Evolutionary conservation across 139 green algal species (phyloP).

Genomic region (Coelastrella sp.): DNA sequence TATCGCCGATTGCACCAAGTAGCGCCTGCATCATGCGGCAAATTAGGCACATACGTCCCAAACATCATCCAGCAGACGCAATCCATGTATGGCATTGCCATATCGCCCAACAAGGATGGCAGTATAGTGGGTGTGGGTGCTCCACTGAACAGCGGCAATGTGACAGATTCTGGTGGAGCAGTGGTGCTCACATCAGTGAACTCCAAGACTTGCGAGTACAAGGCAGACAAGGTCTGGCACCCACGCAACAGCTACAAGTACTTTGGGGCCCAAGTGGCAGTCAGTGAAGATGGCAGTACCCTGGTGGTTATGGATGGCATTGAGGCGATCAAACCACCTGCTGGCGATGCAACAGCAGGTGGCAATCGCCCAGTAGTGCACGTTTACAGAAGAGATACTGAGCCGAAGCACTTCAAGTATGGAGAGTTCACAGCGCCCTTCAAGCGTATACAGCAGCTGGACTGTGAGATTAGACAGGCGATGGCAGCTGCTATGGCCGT

Average conservation of each 20-base stretch:
- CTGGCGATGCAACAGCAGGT: slow-evolving; percentile 2
- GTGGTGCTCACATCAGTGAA: slow-evolving; percentile 13
- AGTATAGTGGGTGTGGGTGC: slow-evolving; percentile 21
- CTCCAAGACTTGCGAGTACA: slow-evolving; percentile 38
- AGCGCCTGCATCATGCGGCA: slow-evolving; percentile 17
- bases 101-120: slow-evolving; percentile 28
- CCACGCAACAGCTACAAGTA: slow-evolving; percentile 14
- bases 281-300: slow-evolving; percentile 31
- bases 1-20: neutral
- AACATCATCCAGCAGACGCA: neutral
- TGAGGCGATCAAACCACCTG: neutral
- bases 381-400: neutral
- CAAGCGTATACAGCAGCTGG: slow-evolving; percentile 8
- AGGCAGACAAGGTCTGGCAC: neutral
- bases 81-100: slow-evolving; percentile 6
- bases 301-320: slow-evolving; percentile 16
- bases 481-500: slow-evolving; percentile 28
- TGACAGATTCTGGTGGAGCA: neutral
- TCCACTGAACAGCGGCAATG: slow-evolving; percentile 1
- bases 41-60: slow-evolving; percentile 24
- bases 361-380: slow-evolving; percentile 36
- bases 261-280: slow-evolving; percentile 18
- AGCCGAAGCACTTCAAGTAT: neutral
- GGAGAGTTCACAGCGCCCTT: neutral
- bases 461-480: slow-evolving; percentile 4